A percentile compares a stretch with the other conserved stretches of the same genome.
Conservation (phyloP, 2,329 filamentous ascomycete genomes). For the Exophiala sideris region DNA sequence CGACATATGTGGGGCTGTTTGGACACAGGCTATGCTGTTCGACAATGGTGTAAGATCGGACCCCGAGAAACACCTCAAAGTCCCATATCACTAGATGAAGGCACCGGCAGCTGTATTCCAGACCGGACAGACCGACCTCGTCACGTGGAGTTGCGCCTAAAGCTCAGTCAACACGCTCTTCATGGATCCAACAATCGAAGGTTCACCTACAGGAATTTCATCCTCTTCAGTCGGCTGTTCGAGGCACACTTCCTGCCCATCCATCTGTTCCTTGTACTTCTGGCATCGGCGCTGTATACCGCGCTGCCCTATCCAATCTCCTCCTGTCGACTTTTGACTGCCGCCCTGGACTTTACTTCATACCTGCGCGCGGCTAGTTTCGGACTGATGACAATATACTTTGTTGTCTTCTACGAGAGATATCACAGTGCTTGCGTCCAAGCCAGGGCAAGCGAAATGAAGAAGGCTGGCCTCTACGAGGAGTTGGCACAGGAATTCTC, state of each 20-base stretch:
- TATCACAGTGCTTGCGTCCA: constrained; percentile 63
- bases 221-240: constrained; percentile 65
- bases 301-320: constrained; percentile 49
- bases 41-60: constrained; percentile 34
- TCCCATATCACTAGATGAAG: neutral
- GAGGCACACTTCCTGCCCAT: constrained; percentile 70
- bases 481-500: constrained; percentile 61
- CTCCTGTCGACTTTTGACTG: constrained; percentile 51
- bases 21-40: constrained; percentile 64
- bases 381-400: constrained; percentile 60
- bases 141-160: constrained; percentile 32
- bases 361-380: constrained; percentile 60
- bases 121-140: constrained; percentile 2
- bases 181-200: constrained; percentile 50
- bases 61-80: neutral
- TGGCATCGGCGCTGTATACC: constrained; percentile 61
- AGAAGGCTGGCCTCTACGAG: constrained; percentile 59
- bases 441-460: constrained; percentile 64
- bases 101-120: too few relatives aligned
- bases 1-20: constrained; percentile 74
- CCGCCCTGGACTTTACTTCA: constrained; percentile 60
- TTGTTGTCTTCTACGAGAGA: constrained; percentile 61
- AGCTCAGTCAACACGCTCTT: constrained; percentile 56
- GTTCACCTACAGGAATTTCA: constrained; percentile 52
- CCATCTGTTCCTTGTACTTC: constrained; percentile 63